phyloP scores from a whole-genome alignment of 306 rosid genomes.

The Malus domestica region ASM211411v1 NC_041803.1:11159501-11160000 shows the following conservation, averaged over 20 bases:
- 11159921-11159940: not conserved
- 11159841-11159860: not conserved
- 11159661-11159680: not conserved
- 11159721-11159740: no score
- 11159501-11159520: no score
- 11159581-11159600: no score
- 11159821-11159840: not conserved
- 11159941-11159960: no score
- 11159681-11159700: not conserved
- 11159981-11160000: constrained; percentile 71
- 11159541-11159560: no score
- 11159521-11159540: no score
- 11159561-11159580: no score
- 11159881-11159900: not conserved
- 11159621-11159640: not conserved
- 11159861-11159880: not conserved
- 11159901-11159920: no score
- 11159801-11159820: not conserved
- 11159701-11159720: not conserved
- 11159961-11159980: not conserved
- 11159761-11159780: not conserved
- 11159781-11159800: not conserved
- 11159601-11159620: no score
- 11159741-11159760: not conserved
- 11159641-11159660: not conserved